These are phyloP conservation scores for Corynespora cassiicola DNA, from an alignment of 2,329 filamentous ascomycete genomes.

Conservation along the genomic window DNA sequence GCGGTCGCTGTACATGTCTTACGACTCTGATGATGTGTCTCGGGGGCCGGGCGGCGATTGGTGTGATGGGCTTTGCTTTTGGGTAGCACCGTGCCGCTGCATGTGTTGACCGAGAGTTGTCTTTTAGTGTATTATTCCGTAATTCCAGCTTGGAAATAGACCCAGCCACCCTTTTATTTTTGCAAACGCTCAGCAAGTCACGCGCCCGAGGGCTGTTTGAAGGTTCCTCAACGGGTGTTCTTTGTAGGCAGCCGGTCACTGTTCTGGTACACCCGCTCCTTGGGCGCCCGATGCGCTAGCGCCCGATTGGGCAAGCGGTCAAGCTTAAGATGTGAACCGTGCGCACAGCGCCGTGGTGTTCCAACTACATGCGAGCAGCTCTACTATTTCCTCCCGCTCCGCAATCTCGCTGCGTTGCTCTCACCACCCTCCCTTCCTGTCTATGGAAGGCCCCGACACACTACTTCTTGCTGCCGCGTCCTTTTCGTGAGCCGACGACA, in stretches of 20 bases:
- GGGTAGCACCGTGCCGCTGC: too few relatives aligned
- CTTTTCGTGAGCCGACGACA: slow-evolving; percentile 44
- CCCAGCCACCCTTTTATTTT: too few relatives aligned
- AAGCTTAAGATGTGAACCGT: slow-evolving; percentile 18
- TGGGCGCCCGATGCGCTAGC: too few relatives aligned
- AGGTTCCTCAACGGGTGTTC: too few relatives aligned
- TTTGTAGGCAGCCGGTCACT: too few relatives aligned
- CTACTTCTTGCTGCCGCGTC: slow-evolving; percentile 30
- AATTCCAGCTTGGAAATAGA: too few relatives aligned
- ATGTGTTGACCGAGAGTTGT: too few relatives aligned
- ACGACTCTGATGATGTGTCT: slow-evolving; percentile 1
- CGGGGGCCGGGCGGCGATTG: not conserved
- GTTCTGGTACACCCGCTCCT: too few relatives aligned
- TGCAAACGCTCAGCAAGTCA: too few relatives aligned
- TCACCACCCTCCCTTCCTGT: slow-evolving; percentile 24
- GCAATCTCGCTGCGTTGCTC: slow-evolving; percentile 6
- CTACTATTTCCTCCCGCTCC: slow-evolving; percentile 17
- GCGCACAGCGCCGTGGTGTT: slow-evolving; percentile 6
- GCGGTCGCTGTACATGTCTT: slow-evolving; percentile 6
- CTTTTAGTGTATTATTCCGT: too few relatives aligned
- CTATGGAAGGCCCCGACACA: slow-evolving; percentile 39
- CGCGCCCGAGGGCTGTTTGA: too few relatives aligned
- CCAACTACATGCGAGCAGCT: slow-evolving; percentile 18
- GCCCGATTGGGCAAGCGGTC: slow-evolving; percentile 15
- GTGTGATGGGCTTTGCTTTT: slow-evolving; percentile 1